A percentile compares a stretch with the other conserved stretches of the same genome.
These are phyloP conservation scores for Diplodia seriata DNA, from an alignment of 2,329 filamentous ascomycete species.

Conservation along the genomic window DNA sequence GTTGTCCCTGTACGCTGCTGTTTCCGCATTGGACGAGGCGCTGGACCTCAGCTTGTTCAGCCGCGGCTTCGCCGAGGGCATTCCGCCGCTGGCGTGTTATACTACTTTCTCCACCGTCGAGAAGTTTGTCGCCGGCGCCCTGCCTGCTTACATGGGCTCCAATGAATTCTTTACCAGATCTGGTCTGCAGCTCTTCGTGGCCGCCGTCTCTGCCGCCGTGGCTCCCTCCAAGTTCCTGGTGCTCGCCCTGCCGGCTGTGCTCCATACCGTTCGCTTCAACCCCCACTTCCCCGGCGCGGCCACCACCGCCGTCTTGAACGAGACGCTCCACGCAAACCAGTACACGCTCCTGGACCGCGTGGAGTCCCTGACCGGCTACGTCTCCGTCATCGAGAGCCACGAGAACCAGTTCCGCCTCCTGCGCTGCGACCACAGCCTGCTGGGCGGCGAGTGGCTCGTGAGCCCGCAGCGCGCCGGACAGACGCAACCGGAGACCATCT, in stretches of 20 bases:
- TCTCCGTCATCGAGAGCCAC: conserved; percentile 84
- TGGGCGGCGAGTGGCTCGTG: conserved; percentile 89
- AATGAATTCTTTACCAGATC: conserved; percentile 72
- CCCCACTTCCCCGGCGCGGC: conserved; percentile 71
- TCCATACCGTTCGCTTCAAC: conserved; percentile 76
- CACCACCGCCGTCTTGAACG: conserved; percentile 69
- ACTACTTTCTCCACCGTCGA: conserved; percentile 63
- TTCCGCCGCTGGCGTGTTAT: conserved; percentile 70
- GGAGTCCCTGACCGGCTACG: conserved; percentile 89
- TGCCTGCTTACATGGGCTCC: conserved; percentile 64
- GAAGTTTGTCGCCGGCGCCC: conserved; percentile 49
- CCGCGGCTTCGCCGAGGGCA: conserved; percentile 62
- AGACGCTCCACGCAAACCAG: conserved; percentile 67
- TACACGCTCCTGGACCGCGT: conserved; percentile 80
- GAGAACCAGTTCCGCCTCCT: conserved; percentile 77
- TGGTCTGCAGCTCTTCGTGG: conserved; percentile 73
- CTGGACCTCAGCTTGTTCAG: conserved; percentile 64
- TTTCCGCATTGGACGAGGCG: conserved; percentile 67
- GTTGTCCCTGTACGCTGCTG: conserved; percentile 49
- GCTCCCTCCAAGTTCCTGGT: conserved; percentile 73
- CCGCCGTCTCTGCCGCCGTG: conserved; percentile 68
- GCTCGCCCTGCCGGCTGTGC: conserved; percentile 72
- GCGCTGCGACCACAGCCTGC: conserved; percentile 90
- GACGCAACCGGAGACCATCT: conserved; percentile 81
- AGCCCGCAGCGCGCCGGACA: conserved; percentile 54